These are phyloP conservation scores for Hibiscus syriacus DNA, from an alignment of 345 rosid genomes.

Conservation along the genomic window DNA sequence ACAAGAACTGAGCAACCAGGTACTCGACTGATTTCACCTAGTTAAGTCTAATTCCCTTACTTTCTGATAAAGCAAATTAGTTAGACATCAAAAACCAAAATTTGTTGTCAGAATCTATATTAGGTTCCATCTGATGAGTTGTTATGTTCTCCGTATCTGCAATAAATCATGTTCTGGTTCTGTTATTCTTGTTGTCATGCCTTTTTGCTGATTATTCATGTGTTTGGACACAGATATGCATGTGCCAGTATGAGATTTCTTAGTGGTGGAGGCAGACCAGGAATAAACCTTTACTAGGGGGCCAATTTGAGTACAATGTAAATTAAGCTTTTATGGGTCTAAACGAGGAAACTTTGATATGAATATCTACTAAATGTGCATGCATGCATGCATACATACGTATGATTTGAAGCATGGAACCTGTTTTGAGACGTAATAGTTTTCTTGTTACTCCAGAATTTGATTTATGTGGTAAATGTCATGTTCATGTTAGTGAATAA, in stretches of 20 bases:
- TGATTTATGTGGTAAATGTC: background rate
- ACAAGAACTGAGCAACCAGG: constrained; percentile 56
- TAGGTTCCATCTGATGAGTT: no score
- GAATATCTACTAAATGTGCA: background rate
- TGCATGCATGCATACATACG: background rate
- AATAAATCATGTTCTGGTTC: background rate
- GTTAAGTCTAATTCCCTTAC: no score
- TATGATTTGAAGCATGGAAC: constrained; percentile 10
- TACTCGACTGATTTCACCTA: background rate
- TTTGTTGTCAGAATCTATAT: background rate
- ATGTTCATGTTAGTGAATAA: background rate
- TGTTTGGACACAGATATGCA: background rate
- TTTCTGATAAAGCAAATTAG: no score
- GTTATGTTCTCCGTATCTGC: background rate
- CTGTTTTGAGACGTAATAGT: background rate
- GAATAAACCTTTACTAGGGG: background rate
- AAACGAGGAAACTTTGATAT: constrained; percentile 18
- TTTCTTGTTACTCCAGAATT: background rate
- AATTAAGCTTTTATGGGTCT: constrained; percentile 6
- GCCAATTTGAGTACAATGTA: constrained; percentile 12
- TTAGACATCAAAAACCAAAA: no score
- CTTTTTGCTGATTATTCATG: background rate
- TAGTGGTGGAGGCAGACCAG: background rate
- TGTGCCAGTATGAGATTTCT: background rate
- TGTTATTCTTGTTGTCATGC: background rate